Evolutionary conservation across 495 filamentous ascomycete species (phyloP).

Genomic region (Hyaloscypha hepaticicola): DNA sequence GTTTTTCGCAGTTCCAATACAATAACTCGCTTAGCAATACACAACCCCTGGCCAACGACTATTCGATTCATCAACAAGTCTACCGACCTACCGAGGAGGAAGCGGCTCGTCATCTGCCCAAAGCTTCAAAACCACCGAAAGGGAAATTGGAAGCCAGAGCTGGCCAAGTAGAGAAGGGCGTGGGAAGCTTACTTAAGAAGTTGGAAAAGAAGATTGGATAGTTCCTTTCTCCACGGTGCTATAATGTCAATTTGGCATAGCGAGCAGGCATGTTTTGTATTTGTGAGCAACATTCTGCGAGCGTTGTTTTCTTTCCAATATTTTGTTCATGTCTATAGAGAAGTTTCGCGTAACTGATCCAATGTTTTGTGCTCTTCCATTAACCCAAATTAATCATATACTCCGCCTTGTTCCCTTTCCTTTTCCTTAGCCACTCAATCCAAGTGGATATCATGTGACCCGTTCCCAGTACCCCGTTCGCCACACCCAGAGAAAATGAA

Average conservation of each 20-base stretch:
- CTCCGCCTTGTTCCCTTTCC: not conserved
- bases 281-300: not conserved
- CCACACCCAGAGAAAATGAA: not conserved
- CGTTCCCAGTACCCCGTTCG: not conserved
- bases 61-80: conserved; percentile 71
- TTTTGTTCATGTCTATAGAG: not conserved
- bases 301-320: not conserved
- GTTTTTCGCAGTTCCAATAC: conserved; percentile 61
- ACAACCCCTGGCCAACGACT: conserved; percentile 46
- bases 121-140: conserved; percentile 35
- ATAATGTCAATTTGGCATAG: not conserved
- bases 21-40: conserved; percentile 16
- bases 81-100: conserved; percentile 75
- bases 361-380: not conserved
- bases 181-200: conserved; percentile 81
- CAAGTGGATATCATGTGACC: not conserved
- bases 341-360: not conserved
- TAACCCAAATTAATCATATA: not conserved
- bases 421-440: not conserved
- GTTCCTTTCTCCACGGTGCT: not conserved
- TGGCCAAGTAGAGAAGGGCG: conserved; percentile 70
- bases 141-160: conserved; percentile 66
- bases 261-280: not conserved
- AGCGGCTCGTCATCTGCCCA: conserved; percentile 35
- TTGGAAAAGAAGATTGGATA: conserved; percentile 78